These are phyloP conservation scores for Phoma sp. DNA, from an alignment of 2,329 filamentous ascomycete species.

Conservation along the genomic window DNA sequence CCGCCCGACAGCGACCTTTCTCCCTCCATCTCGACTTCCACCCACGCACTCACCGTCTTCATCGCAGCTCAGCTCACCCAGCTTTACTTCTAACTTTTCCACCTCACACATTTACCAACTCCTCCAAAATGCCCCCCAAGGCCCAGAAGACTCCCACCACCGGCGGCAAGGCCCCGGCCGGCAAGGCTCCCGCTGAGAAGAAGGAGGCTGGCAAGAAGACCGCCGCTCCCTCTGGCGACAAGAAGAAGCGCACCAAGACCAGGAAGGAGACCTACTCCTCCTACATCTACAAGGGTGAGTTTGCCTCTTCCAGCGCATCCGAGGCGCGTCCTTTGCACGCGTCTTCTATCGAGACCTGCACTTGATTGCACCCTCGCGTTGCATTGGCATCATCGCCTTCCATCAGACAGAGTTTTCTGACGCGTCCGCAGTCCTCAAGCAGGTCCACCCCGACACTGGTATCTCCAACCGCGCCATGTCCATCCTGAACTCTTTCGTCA, in stretches of 20 bases:
- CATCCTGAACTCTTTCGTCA: conserved; percentile 99
- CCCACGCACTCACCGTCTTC: conserved; percentile 30
- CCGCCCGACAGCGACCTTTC: conserved; percentile 48
- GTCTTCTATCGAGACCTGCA: not conserved
- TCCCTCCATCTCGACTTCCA: conserved; percentile 50
- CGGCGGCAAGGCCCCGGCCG: conserved; percentile 88
- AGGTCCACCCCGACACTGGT: conserved; percentile 99
- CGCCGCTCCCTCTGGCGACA: conserved; percentile 85
- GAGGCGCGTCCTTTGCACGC: conserved; percentile 21
- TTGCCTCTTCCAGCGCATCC: conserved; percentile 7
- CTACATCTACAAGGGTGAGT: conserved; percentile 99
- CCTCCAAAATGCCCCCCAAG: conserved; percentile 88
- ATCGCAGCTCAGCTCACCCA: conserved; percentile 28
- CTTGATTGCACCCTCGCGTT: conserved; percentile 2
- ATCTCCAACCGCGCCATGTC: conserved; percentile 99
- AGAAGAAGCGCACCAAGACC: conserved; percentile 99
- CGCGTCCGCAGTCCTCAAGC: conserved; percentile 81
- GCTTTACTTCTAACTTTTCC: conserved; percentile 24
- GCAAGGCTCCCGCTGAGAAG: conserved; percentile 89
- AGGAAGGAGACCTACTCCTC: conserved; percentile 99
- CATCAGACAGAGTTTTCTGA: conserved; percentile 17
- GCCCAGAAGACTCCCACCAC: conserved; percentile 96
- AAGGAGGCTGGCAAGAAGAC: conserved; percentile 99
- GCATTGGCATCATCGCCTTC: conserved; percentile 46
- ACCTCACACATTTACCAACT: conserved; percentile 15